Evolutionary conservation across 352 stramenopile species (phyloP), one percentile per base, ranked within the genome.

Genomic region (Globisporangium carolinianum): DNA sequence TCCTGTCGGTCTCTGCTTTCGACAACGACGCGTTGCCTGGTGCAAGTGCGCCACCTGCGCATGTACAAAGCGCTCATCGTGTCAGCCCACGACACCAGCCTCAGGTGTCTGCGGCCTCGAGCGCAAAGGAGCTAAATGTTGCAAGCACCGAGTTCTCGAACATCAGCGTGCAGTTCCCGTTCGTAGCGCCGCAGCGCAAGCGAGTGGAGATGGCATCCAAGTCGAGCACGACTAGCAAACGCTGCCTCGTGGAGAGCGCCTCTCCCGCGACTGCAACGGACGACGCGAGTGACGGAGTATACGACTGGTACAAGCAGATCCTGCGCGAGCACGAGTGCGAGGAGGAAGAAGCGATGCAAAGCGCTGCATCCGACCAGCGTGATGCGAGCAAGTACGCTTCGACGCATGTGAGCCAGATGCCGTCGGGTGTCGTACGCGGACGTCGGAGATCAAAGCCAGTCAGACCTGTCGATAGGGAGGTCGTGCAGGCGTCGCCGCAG

Each of bases 161-260:
- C 45, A 63, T 75, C 39, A 86, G 86, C 52, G 69, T 89, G 37
- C 79, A 87, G 47, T 89, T 89, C 49, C 79, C 78, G 0, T 60
- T 78, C 17, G 56, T 86, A 1, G 17, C 60, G 10, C 77, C 79
- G 0, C 64, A 69, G 6, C 61, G 64, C 1, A 71, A 63, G 15
- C 64, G 61, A 1, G 37, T 87, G 1, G 51, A 42, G n/a, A 55
- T 58, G 3, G 1, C 42, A 14, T 14, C 62, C 5, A 62, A 58
- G 37, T 18, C 52, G 42, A 57, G 14, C 11, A 47, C n/a, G 17
- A 6, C 35, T 53, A 2, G 24, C 36, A 6, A 14, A 47, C 18
- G 24, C 24, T 32, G 24, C 24, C 24, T 32, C 24, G 24, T 32
- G 24, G 24, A 2, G 24, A 1, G 24, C 24, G 24, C 3, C 3